A percentile compares a stretch with the other conserved stretches of the same genome.
phyloP scores from a whole-genome alignment of 139 green algal species.

The Volvox africanus region DNA sequence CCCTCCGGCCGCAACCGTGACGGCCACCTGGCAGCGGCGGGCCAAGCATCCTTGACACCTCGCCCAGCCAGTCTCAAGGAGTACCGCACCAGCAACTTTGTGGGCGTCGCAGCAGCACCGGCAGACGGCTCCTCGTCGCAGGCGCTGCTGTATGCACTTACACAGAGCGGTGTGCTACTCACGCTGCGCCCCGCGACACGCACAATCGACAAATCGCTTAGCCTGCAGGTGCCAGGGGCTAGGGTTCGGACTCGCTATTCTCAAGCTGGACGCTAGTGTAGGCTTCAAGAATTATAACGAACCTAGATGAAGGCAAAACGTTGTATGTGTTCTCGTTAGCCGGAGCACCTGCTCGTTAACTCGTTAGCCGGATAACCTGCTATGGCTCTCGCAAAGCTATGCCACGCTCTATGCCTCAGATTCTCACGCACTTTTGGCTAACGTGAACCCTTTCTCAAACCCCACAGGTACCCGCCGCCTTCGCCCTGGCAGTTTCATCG shows the following conservation, averaged over 20 bases:
- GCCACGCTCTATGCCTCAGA: too few relatives aligned
- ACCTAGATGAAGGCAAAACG: too few relatives aligned
- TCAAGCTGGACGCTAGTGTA: too few relatives aligned
- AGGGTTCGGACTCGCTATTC: too few relatives aligned
- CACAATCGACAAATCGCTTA: conserved; percentile 62
- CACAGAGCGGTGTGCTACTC: conserved; percentile 52
- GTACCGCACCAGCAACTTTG: conserved; percentile 44
- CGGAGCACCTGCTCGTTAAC: too few relatives aligned
- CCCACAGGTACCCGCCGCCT: conserved; percentile 56
- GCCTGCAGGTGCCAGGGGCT: conserved; percentile 53
- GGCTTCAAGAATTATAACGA: too few relatives aligned
- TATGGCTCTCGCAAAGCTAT: too few relatives aligned
- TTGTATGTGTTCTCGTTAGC: too few relatives aligned
- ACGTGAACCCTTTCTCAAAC: not conserved
- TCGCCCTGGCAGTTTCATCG: conserved; percentile 52
- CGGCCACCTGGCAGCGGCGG: not conserved
- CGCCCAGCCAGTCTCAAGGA: conserved; percentile 57
- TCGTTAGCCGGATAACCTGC: too few relatives aligned
- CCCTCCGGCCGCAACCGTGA: not conserved
- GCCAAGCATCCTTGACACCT: conserved; percentile 42
- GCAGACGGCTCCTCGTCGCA: not conserved
- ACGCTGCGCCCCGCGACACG: conserved; percentile 51
- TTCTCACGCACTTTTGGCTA: not conserved
- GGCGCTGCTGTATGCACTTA: conserved; percentile 60
- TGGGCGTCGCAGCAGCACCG: conserved; percentile 41